These are phyloP conservation scores for Cladosporium sp. DNA, from an alignment of 2,329 filamentous ascomycete species.

Conservation along the genomic window DNA sequence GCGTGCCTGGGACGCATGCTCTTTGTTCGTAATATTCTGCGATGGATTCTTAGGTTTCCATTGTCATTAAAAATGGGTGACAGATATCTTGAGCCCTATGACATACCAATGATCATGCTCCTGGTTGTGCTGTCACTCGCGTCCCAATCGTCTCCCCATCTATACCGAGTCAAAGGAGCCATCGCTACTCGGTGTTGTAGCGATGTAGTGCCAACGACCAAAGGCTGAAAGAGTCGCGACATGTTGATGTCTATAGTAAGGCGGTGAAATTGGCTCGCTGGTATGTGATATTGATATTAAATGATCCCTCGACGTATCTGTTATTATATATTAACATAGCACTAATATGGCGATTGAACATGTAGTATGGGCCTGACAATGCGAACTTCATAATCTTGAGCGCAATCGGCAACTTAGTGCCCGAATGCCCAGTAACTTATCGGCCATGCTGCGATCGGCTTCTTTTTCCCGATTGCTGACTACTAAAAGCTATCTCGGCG, in stretches of 20 bases:
- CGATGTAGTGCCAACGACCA: constrained; percentile 38
- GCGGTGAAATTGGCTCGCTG: not conserved
- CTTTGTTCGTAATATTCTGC: constrained; percentile 34
- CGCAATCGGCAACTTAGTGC: too few relatives aligned
- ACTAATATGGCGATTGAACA: not conserved
- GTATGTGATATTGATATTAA: not conserved
- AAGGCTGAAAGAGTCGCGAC: constrained; percentile 35
- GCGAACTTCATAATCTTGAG: too few relatives aligned
- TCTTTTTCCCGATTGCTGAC: too few relatives aligned
- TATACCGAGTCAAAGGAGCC: constrained; percentile 54
- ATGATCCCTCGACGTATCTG: too few relatives aligned
- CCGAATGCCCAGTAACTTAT: too few relatives aligned
- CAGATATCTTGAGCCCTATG: constrained; percentile 14
- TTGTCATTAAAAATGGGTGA: constrained; percentile 34
- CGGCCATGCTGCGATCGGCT: too few relatives aligned
- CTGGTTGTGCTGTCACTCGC: not conserved
- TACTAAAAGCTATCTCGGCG: too few relatives aligned
- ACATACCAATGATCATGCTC: constrained; percentile 9
- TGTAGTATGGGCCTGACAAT: too few relatives aligned
- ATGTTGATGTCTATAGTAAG: not conserved
- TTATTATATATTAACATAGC: not conserved
- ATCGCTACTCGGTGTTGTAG: constrained; percentile 50
- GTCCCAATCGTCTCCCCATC: constrained; percentile 38
- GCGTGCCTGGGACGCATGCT: constrained; percentile 28
- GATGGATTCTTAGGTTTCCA: not conserved